These are phyloP conservation scores for Amphicarpaea edgeworthii DNA, from an alignment of 306 rosid species.

Conservation along the genomic window DNA sequence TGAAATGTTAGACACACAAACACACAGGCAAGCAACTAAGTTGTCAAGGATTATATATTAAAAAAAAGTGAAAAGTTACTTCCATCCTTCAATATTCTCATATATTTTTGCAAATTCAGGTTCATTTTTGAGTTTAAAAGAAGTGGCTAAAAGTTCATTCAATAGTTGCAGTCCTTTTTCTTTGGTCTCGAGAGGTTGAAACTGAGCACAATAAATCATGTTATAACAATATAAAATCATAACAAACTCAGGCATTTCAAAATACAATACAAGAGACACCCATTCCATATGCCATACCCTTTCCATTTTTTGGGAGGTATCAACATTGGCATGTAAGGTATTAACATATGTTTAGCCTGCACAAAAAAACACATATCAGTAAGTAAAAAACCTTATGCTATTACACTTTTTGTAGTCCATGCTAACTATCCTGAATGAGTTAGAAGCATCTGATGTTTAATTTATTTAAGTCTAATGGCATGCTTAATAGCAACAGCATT, in stretches of 20 bases:
- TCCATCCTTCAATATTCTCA: background rate
- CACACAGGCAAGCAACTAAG: conserved; percentile 20
- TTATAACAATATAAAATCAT: conserved; percentile 13
- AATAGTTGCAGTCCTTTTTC: background rate
- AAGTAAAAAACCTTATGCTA: conserved; percentile 22
- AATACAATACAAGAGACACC: conserved; percentile 28
- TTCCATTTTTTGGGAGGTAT: conserved; percentile 91
- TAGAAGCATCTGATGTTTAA: conserved; percentile 2
- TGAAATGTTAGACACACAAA: conserved; percentile 6
- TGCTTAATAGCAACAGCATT: conserved; percentile 25
- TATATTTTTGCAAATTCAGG: background rate
- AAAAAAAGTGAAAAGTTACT: conserved; percentile 10
- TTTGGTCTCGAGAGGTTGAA: conserved; percentile 1
- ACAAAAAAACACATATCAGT: conserved; percentile 38
- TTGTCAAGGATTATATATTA: background rate
- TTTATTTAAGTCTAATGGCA: conserved; percentile 11
- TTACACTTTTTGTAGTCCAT: background rate
- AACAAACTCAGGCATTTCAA: conserved; percentile 31
- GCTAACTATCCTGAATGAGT: conserved; percentile 2
- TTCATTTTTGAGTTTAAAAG: background rate
- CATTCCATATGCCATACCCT: conserved; percentile 64
- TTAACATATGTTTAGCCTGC: conserved; percentile 84
- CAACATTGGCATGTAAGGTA: conserved; percentile 91
- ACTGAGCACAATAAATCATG: conserved; percentile 29
- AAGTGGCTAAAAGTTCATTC: conserved; percentile 2